phyloP scores from a whole-genome alignment of 495 filamentous ascomycete genomes.

The Daldinia childiae region DNA sequence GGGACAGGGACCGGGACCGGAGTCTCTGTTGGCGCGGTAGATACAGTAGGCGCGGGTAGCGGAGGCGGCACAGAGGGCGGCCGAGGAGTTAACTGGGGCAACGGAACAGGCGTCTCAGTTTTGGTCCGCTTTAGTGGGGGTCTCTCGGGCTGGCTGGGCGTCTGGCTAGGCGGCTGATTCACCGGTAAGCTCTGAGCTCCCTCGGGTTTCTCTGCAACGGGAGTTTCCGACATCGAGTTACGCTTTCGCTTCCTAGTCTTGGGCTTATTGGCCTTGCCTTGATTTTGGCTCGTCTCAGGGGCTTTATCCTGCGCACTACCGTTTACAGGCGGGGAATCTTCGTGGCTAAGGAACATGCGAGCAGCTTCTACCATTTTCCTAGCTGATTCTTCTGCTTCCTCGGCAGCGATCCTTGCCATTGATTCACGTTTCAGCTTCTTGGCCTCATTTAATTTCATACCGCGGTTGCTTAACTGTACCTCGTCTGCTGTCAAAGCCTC shows the following conservation, averaged over 20 bases:
- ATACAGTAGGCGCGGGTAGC: slow-evolving; percentile 6
- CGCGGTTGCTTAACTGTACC: slow-evolving; percentile 75
- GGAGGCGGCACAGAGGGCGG: slow-evolving; percentile 46
- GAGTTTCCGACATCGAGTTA: slow-evolving; percentile 56
- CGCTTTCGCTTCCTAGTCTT: slow-evolving; percentile 64
- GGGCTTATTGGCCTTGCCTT: slow-evolving; percentile 42
- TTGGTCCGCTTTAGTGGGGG: slow-evolving; percentile 65
- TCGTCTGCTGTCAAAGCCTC: slow-evolving; percentile 63
- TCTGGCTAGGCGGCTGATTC: slow-evolving; percentile 18
- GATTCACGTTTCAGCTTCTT: slow-evolving; percentile 89
- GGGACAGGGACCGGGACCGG: slow-evolving; percentile 63
- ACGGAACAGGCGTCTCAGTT: slow-evolving; percentile 63
- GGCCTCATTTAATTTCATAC: slow-evolving; percentile 91
- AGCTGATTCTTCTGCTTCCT: slow-evolving; percentile 71
- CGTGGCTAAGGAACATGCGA: slow-evolving; percentile 57
- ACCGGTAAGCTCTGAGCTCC: slow-evolving; percentile 35
- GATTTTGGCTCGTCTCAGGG: slow-evolving; percentile 33
- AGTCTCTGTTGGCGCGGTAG: slow-evolving; percentile 53
- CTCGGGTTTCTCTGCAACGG: slow-evolving; percentile 55
- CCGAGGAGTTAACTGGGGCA: slow-evolving; percentile 51
- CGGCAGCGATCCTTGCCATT: slow-evolving; percentile 71
- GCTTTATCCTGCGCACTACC: slow-evolving; percentile 41
- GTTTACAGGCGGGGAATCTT: slow-evolving; percentile 43
- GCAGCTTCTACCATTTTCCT: slow-evolving; percentile 64
- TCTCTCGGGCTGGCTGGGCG: slow-evolving; percentile 39